Evolutionary conservation across 2,329 filamentous ascomycete genomes (phyloP).

Genomic region (Pestalotiopsis sp.): DNA sequence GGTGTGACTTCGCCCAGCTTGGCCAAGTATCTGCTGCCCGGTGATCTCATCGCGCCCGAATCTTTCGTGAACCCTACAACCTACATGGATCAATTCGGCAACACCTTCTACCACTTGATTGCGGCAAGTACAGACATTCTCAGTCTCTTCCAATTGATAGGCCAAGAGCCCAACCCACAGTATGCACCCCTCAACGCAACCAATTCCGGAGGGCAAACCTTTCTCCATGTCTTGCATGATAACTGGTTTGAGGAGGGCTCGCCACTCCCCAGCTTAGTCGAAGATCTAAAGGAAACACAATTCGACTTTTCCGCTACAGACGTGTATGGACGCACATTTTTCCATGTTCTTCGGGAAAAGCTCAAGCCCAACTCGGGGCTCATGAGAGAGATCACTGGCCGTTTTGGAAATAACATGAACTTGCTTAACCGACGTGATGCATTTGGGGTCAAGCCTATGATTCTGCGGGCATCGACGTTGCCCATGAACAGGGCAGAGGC

Average conservation of each 20-base stretch:
- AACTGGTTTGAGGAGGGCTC: conserved; percentile 29
- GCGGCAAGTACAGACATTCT: conserved; percentile 22
- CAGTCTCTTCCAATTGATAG: conserved; percentile 23
- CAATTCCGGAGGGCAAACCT: conserved; percentile 32
- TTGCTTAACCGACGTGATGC: conserved; percentile 48
- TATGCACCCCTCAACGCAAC: conserved; percentile 29
- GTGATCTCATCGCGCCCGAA: conserved; percentile 47
- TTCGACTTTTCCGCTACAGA: conserved; percentile 29
- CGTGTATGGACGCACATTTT: conserved; percentile 33
- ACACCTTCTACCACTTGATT: conserved; percentile 50
- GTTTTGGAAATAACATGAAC: conserved; percentile 28
- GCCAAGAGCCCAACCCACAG: conserved; percentile 16
- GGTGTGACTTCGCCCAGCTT: conserved; percentile 3
- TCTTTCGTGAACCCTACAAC: neutral
- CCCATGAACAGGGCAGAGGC: conserved; percentile 7
- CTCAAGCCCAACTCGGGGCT: conserved; percentile 16
- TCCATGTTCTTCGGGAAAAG: conserved; percentile 33
- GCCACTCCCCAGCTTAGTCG: conserved; percentile 24
- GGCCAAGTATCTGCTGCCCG: conserved; percentile 43
- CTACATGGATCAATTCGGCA: conserved; percentile 49
- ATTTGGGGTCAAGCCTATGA: conserved; percentile 38
- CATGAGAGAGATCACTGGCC: conserved; percentile 19
- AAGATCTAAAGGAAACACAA: conserved; percentile 17
- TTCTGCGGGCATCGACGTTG: conserved; percentile 17
- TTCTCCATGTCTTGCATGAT: conserved; percentile 33